A percentile compares a stretch with the other conserved stretches of the same genome.
Evolutionary conservation across 75 land plant genomes (phyloP).

Genomic region (Sequoia sempervirens): DNA sequence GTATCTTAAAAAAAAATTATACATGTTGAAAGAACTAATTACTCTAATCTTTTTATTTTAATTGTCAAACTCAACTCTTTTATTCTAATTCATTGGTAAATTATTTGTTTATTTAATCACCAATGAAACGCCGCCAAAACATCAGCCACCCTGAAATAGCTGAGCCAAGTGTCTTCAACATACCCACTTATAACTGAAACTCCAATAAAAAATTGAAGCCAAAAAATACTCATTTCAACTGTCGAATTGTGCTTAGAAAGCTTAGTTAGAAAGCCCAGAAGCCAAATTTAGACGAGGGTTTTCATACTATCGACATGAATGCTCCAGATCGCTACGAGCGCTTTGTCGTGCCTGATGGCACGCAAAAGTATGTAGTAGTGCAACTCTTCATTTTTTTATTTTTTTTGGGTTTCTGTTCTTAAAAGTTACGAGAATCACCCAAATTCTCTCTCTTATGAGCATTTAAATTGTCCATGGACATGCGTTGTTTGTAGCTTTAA

Average conservation of each 20-base stretch:
- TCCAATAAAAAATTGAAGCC: not conserved
- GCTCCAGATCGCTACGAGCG: conserved; percentile 96
- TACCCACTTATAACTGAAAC: not conserved
- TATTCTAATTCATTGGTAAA: too few relatives aligned
- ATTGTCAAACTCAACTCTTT: too few relatives aligned
- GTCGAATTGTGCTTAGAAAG: not conserved
- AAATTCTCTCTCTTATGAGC: too few relatives aligned
- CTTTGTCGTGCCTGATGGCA: conserved; percentile 95
- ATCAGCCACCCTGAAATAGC: not conserved
- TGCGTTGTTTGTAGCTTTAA: not conserved
- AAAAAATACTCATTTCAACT: not conserved
- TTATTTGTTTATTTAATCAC: not conserved
- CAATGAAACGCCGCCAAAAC: not conserved
- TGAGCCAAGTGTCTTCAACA: not conserved
- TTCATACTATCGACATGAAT: conserved; percentile 42
- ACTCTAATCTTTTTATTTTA: too few relatives aligned
- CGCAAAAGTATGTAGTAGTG: conserved; percentile 51
- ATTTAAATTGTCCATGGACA: not conserved
- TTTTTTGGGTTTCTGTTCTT: not conserved
- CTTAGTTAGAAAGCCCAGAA: not conserved
- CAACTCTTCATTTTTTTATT: not conserved
- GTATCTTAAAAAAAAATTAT: too few relatives aligned
- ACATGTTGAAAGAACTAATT: too few relatives aligned
- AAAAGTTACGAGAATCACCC: not conserved
- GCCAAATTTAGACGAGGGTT: not conserved